Evolutionary conservation across 805 yeast species (phyloP), one percentile per base, ranked within the genome.

Genomic region (Monosporozyma yasuniensis): DNA sequence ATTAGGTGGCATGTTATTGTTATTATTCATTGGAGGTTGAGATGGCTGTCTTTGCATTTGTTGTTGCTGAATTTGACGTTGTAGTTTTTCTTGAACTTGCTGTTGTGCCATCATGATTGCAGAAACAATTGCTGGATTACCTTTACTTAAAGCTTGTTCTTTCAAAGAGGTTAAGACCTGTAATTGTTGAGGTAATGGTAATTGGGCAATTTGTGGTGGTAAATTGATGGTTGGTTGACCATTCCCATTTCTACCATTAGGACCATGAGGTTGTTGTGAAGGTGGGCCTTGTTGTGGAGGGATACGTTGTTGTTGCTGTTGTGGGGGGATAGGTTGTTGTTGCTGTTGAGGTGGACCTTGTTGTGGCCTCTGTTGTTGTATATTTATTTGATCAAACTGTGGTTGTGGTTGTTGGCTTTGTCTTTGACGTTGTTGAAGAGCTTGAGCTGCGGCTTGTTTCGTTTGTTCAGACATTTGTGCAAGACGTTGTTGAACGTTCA

Each of bases 161-260:
- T 64, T 64, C 37, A 65, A 52, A n/a, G 57, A 52, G 21, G 54
- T 57, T 22, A 65, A 53, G 3, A 64, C 66, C 19, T 64, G 67
- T 37, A 63, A 61, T 45, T 65, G 69, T 48, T 58, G 55, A 7
- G 62, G 63, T 30, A 63, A 56, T 2, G 69, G 67, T 23, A 65
- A 52, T 46, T 63, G 64, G 3, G 68, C 67, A 39, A 65, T 63
- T 47, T 64, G 68, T 8, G 68, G 67, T 3, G 69, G 69, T 19
- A 65, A 39, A 45, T 59, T 65, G 16, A 64, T 51, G 7, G 60
- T 53, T 11, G 54, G 42, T 19, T 50, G 43, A 10, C 23, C 32
- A 12, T n/a, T 19, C 12, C 18, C 47, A 34, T 23, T 37, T 11
- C 38, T 34, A 28, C 12, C 19, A 12, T 11, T 9, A 6, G 10